phyloP scores from a whole-genome alignment of 1,139 yeast genomes.

The Meyerozyma smithsonii region DNA sequence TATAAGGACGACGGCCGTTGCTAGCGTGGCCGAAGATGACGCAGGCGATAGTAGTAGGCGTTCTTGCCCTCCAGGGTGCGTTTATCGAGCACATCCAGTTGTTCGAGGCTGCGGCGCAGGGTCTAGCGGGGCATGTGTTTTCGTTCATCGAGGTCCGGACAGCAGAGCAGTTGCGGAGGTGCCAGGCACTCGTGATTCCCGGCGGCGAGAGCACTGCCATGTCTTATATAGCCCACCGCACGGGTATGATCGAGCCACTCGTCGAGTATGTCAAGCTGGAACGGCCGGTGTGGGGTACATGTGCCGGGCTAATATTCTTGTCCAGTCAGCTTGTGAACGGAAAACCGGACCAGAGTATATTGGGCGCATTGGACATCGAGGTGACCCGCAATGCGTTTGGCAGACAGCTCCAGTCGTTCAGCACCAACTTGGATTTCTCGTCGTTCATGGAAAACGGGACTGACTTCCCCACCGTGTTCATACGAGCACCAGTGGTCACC shows the following conservation, averaged over 20 bases:
- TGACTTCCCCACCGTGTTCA: constrained; percentile 60
- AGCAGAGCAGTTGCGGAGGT: constrained; percentile 38
- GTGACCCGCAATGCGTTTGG: constrained; percentile 79
- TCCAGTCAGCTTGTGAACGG: constrained; percentile 55
- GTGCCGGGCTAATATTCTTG: constrained; percentile 76
- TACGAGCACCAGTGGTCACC: constrained; percentile 72
- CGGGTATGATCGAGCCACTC: constrained; percentile 54
- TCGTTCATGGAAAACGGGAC: constrained; percentile 37
- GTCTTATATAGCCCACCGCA: constrained; percentile 66
- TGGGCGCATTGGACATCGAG: constrained; percentile 63
- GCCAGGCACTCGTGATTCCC: constrained; percentile 67
- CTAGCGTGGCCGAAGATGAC: constrained; percentile 11
- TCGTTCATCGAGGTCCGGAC: constrained; percentile 51
- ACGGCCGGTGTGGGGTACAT: constrained; percentile 78
- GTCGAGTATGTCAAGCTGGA: constrained; percentile 44
- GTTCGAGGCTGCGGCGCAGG: constrained; percentile 35
- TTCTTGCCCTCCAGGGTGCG: constrained; percentile 79
- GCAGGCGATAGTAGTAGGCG: constrained; percentile 46
- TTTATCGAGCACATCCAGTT: constrained; percentile 66
- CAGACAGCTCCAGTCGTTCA: constrained; percentile 68
- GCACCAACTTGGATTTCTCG: constrained; percentile 43
- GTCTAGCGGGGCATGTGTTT: constrained; percentile 17
- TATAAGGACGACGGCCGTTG: too few relatives aligned
- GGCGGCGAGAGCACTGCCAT: constrained; percentile 84
- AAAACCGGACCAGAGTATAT: constrained; percentile 50